Conservation (phyloP, 1,139 yeast genomes). For the Groenewaldozyma sp. region DNA sequence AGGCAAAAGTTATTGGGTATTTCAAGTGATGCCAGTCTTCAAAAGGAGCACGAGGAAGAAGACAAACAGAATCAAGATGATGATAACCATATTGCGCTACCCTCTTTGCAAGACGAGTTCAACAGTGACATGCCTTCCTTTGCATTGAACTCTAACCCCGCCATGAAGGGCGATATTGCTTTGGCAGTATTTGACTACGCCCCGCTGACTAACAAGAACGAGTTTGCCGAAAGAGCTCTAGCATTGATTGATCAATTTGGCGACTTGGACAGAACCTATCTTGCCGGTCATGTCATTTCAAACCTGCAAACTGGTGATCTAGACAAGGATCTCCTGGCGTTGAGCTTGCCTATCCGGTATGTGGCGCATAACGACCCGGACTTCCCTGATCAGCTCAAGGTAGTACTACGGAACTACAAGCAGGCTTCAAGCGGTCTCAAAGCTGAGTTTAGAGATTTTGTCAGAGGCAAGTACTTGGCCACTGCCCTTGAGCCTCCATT, state of each 20-base stretch:
- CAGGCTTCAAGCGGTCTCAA: conserved; percentile 37
- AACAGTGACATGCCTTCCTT: conserved; percentile 60
- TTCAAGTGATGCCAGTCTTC: conserved; percentile 40
- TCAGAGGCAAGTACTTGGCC: conserved; percentile 17
- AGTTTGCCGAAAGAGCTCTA: conserved; percentile 41
- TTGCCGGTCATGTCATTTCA: conserved; percentile 55
- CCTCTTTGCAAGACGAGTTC: conserved; percentile 33
- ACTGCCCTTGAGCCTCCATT: conserved; percentile 15
- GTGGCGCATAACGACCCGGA: conserved; percentile 30
- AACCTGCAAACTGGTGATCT: conserved; percentile 33
- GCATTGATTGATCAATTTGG: conserved; percentile 54
- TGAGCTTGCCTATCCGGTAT: conserved; percentile 61
- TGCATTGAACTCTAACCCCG: conserved; percentile 84
- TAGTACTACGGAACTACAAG: conserved; percentile 61
- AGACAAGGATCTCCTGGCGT: conserved; percentile 37
- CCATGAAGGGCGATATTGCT: conserved; percentile 82
- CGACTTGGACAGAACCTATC: conserved; percentile 58
- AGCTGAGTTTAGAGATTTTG: conserved; percentile 35
- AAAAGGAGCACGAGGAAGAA: conserved; percentile 28
- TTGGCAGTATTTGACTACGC: conserved; percentile 73
- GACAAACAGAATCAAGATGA: conserved; percentile 15
- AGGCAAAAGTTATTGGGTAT: conserved; percentile 77
- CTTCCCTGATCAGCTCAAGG: conserved; percentile 55
- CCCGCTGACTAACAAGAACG: conserved; percentile 18
- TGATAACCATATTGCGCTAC: conserved; percentile 15